Evolutionary conservation across 2,329 filamentous ascomycete genomes (phyloP), one percentile per base, ranked within the genome.

Genomic region (Chaetomiaceae sp.): DNA sequence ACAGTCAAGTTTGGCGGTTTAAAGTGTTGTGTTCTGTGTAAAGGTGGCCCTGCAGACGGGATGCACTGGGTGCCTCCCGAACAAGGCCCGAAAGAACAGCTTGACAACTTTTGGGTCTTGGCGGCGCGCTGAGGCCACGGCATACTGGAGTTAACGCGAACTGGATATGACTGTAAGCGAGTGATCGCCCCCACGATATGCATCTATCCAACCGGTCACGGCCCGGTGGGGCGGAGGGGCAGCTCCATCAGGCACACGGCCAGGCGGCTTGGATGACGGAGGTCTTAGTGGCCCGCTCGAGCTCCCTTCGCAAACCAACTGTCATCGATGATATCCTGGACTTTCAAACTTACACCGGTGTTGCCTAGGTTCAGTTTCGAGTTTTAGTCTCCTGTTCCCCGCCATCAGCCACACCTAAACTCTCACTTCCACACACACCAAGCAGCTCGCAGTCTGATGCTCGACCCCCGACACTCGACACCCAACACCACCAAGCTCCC

Each of bases 401-500:
- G n/a, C n/a, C 25, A 27, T 10, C 25, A 37, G 12, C 3, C n/a
- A 19, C 34, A 14, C 23, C 19, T 23, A 31, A 30, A 27, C 42
- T 4, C 7, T n/a, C n/a, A 27, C 21, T 10, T 35, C 17, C 19
- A n/a, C 25, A 51, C 42, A 40, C 42, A 12, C 8, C n/a, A n/a
- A n/a, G n/a, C n/a, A n/a, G n/a, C n/a, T n/a, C n/a, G n/a, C n/a
- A n/a, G n/a, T n/a, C n/a, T n/a, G n/a, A 3, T 23, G 14, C 19
- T 47, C 14, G 12, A 33, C 7, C 37, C 20, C 7, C 31, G 37
- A 27, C 25, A 7, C n/a, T 16, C 14, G 21, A 5, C 27, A 25
- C 16, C 21, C 13, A 34, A 30, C 25, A 10, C 37, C 65, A 72
- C 65, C 58, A 96, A 96, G 83, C 78, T 96, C 64, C 76, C 96